Percentiles rank a stretch among this genome's conserved stretches.
These are phyloP conservation scores for Diplodia seriata DNA, from an alignment of 2,329 filamentous ascomycete species.

Conservation along the genomic window DNA sequence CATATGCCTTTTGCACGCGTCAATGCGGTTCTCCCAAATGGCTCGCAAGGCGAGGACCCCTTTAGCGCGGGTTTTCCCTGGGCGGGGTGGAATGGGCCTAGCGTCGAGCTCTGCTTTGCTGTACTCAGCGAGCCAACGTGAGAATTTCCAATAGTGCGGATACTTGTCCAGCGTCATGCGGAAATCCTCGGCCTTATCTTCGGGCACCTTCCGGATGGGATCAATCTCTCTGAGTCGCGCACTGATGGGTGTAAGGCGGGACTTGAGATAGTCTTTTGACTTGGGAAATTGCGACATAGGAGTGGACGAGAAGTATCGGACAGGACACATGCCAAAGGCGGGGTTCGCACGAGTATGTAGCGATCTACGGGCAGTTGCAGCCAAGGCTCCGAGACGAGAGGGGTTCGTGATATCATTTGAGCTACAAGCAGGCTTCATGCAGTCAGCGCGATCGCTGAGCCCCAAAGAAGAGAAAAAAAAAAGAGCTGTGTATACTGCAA, in stretches of 20 bases:
- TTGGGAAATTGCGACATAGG: background rate
- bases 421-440: background rate
- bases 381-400: background rate
- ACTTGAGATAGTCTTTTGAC: background rate
- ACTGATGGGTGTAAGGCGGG: background rate
- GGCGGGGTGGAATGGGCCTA: background rate
- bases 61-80: too few relatives aligned
- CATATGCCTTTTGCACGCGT: background rate
- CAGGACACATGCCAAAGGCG: background rate
- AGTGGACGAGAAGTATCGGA: constrained; percentile 1
- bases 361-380: background rate
- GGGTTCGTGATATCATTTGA: background rate
- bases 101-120: background rate
- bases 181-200: background rate
- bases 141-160: background rate
- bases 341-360: background rate
- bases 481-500: background rate
- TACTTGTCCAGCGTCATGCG: background rate
- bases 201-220: background rate
- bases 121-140: background rate
- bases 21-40: background rate
- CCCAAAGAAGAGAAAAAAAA: background rate
- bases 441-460: constrained; percentile 1
- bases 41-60: too few relatives aligned
- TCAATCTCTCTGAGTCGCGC: background rate